Evolutionary conservation across 2,329 filamentous ascomycete species (phyloP).

Genomic region (Neocatenulostroma microsporum): DNA sequence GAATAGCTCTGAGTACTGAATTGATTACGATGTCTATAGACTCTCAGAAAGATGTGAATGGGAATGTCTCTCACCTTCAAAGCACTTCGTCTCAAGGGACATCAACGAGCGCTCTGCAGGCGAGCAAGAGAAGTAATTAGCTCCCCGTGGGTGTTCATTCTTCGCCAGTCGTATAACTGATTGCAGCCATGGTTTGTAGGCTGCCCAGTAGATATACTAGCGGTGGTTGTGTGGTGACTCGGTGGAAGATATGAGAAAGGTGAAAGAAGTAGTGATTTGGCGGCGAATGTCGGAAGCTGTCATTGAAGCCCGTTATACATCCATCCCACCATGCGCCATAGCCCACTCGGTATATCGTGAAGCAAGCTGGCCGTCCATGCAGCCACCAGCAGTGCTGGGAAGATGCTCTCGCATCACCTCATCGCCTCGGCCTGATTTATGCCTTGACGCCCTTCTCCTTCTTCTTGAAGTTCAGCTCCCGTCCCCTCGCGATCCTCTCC

Average conservation of each 20-base stretch:
- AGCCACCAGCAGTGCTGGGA: constrained; percentile 22
- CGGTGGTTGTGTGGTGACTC: constrained; percentile 37
- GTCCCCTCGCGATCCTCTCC: constrained; percentile 73
- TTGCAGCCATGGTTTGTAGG: constrained; percentile 60
- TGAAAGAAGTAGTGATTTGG: neutral
- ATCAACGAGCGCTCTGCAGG: constrained; percentile 72
- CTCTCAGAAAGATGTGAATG: too few species aligned
- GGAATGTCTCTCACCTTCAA: constrained; percentile 83
- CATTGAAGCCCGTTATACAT: neutral
- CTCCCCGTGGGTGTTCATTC: constrained; percentile 50
- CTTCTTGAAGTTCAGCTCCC: constrained; percentile 61
- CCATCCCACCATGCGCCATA: neutral
- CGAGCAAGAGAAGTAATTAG: constrained; percentile 51
- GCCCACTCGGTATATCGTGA: neutral
- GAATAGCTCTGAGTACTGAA: too few species aligned
- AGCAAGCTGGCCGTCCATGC: constrained; percentile 2
- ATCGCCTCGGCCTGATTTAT: constrained; percentile 40
- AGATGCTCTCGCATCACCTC: constrained; percentile 21
- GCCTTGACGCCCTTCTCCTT: constrained; percentile 44
- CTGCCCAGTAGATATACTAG: constrained; percentile 83
- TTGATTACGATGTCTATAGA: too few species aligned
- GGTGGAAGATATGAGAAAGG: neutral
- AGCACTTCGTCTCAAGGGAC: constrained; percentile 59
- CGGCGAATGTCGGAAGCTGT: neutral
- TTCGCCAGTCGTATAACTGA: constrained; percentile 94